A percentile compares a stretch with the other conserved stretches of the same genome.
Conservation (phyloP, 257 asterid species). For the Oldenlandia corymbosa region DNA sequence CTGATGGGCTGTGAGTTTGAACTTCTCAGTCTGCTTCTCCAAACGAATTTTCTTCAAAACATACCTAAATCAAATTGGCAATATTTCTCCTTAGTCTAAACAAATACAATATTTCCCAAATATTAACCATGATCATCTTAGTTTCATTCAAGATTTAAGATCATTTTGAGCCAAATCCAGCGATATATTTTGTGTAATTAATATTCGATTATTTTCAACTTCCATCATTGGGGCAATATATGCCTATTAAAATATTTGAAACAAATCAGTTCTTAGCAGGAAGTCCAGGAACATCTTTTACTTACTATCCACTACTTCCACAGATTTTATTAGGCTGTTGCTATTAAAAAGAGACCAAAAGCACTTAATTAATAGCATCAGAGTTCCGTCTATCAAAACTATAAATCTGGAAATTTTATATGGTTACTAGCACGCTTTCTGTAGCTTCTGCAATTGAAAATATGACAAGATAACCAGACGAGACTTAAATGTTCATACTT, state of each 20-base stretch:
- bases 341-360: background rate
- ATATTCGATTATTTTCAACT: background rate
- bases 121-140: background rate
- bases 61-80: conserved; percentile 40
- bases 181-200: background rate
- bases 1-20: conserved; percentile 66
- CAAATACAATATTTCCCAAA: background rate
- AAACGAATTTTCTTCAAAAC: conserved; percentile 79
- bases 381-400: background rate
- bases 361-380: background rate
- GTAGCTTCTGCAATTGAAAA: background rate
- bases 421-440: background rate
- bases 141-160: background rate
- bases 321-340: background rate
- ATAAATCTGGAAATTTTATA: background rate
- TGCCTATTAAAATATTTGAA: background rate
- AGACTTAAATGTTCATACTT: background rate
- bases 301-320: background rate
- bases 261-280: background rate
- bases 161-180: background rate
- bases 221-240: background rate
- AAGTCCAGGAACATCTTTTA: background rate
- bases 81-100: conserved; percentile 7
- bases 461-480: background rate
- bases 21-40: conserved; percentile 72